Evolutionary conservation across 208 protist genomes (phyloP), one percentile per base, ranked within the genome.

Genomic region (Angomonas ambiguus): DNA sequence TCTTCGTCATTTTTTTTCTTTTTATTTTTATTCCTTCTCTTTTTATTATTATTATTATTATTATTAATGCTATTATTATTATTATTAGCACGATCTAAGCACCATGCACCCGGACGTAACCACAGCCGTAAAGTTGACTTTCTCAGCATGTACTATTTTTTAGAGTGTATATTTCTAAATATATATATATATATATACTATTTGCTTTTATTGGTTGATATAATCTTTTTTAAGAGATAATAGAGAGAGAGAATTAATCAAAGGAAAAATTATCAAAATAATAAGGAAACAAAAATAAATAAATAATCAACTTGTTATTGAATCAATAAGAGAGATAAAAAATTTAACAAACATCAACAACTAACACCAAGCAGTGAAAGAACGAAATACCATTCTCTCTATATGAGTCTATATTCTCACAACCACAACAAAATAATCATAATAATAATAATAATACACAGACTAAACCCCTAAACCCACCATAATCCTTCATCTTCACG

Each of bases 91-190:
- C n/a, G n/a, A n/a, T n/a, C n/a, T n/a, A n/a, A n/a, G n/a, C n/a
- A n/a, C n/a, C n/a, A n/a, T n/a, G n/a, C n/a, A 53, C 22, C 42
- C 16, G 45, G 5, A 38, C 28, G 45, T 13, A 59, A 32, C 5
- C 8, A 10, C n/a, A 10, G 16, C 5, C 18, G 38, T 41, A 31
- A 3, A 28, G 13, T 51, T 34, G 13, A 49, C 32, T 38, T 69
- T 74, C 55, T 55, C 34, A 28, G 25, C 22, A 30, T 30, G 51
- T 57, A 59, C n/a, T 49, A 11, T 51, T 42, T 65, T 41, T 35
- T 25, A 62, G 33, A 67, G 64, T 62, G 32, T 58, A 56, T n/a
- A n/a, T n/a, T n/a, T n/a, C n/a, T 65, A 66, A 42, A 71, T 56
- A 71, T 34, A 62, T 56, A 65, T 48, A 61, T 33, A 64, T 64